phyloP scores from a whole-genome alignment of 78 protist genomes.

The Cavenderia fasciculata region DNA sequence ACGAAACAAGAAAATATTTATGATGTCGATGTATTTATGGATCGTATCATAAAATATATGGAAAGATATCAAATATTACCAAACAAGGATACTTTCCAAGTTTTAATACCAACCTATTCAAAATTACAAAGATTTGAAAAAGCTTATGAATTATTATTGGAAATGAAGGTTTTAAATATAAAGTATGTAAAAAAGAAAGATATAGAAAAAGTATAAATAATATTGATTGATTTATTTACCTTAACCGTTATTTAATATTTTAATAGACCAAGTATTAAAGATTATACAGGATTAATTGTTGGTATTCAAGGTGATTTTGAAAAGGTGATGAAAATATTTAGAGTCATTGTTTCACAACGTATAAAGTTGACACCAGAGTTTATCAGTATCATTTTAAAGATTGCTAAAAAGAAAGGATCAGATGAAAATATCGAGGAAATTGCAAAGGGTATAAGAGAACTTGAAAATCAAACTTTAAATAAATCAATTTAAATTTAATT shows the following conservation, averaged over 20 bases:
- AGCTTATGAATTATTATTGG: slow-evolving; percentile 59
- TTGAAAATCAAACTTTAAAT: slow-evolving; percentile 15
- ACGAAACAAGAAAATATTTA: neutral
- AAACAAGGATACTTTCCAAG: slow-evolving; percentile 19
- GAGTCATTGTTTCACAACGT: slow-evolving; percentile 17
- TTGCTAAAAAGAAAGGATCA: neutral
- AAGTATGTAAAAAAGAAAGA: slow-evolving; percentile 2
- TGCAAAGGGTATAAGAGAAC: slow-evolving; percentile 17
- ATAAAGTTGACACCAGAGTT: slow-evolving; percentile 39
- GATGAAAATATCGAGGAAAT: slow-evolving; percentile 15
- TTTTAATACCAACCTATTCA: slow-evolving; percentile 46
- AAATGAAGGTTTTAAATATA: slow-evolving; percentile 57
- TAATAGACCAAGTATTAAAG: slow-evolving; percentile 31
- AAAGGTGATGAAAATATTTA: slow-evolving; percentile 17
- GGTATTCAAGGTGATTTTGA: neutral
- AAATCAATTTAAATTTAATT: too few species aligned
- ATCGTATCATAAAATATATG: slow-evolving; percentile 25
- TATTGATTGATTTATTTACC: neutral
- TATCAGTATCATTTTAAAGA: neutral
- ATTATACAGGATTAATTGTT: slow-evolving; percentile 49
- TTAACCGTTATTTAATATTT: neutral
- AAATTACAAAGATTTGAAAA: neutral
- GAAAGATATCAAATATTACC: slow-evolving; percentile 20
- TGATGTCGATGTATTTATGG: neutral
- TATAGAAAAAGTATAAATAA: neutral